Conservation (phyloP, 768 basidiomycete species). For the Hygrocybe punicea region DNA sequence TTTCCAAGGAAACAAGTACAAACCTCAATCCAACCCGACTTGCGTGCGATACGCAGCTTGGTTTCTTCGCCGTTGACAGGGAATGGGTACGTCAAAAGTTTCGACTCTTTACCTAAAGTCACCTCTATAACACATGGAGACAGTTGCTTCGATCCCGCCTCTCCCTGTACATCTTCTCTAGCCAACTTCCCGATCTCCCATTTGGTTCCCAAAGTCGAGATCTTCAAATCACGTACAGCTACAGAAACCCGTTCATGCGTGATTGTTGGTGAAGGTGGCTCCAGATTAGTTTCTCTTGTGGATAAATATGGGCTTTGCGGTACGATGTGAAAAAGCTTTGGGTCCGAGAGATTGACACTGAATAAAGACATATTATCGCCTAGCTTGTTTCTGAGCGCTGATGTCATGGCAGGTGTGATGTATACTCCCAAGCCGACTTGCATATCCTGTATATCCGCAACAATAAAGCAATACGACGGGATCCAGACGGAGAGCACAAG, state of each 20-base stretch:
- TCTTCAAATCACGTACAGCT: not conserved
- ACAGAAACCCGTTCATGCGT: not conserved
- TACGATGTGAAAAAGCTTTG: slow-evolving; percentile 23
- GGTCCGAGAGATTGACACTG: slow-evolving; percentile 27
- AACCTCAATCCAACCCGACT: slow-evolving; percentile 50
- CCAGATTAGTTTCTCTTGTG: not conserved
- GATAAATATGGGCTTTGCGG: not conserved
- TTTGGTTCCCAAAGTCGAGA: not conserved
- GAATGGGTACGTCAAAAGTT: slow-evolving; percentile 41
- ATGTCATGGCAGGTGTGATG: slow-evolving; percentile 17
- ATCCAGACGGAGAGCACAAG: slow-evolving; percentile 28
- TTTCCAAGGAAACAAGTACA: slow-evolving; percentile 15
- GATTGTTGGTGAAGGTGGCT: not conserved
- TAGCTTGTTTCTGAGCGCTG: slow-evolving; percentile 17
- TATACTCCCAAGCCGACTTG: slow-evolving; percentile 22
- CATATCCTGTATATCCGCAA: slow-evolving; percentile 11
- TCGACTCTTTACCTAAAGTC: slow-evolving; percentile 22
- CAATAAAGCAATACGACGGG: slow-evolving; percentile 23
- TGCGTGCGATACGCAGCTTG: slow-evolving; percentile 50
- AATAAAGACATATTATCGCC: slow-evolving; percentile 28
- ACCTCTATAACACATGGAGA: slow-evolving; percentile 31
- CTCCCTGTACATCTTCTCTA: not conserved
- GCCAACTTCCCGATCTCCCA: not conserved
- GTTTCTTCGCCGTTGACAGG: slow-evolving; percentile 38
- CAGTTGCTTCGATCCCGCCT: not conserved